Conservation (phyloP, 768 basidiomycete species). For the Mycena floridula region DNA sequence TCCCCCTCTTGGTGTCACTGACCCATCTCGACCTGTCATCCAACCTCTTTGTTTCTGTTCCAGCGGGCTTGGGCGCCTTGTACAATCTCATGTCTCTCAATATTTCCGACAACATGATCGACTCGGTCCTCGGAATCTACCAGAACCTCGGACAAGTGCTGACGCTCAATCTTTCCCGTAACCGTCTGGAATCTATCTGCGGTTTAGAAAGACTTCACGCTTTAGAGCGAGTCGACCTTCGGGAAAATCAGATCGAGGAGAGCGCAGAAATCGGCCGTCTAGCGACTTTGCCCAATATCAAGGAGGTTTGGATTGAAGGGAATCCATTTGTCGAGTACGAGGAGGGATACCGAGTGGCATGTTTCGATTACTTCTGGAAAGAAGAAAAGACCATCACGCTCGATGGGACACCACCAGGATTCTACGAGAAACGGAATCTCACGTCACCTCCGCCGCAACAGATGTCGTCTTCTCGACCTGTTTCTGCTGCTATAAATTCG, state of each 20-base stretch:
- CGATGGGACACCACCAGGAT: constrained; percentile 66
- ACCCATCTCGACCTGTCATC: constrained; percentile 86
- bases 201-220: constrained; percentile 87
- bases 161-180: constrained; percentile 73
- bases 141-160: constrained; percentile 72
- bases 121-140: constrained; percentile 88
- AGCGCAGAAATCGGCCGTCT: constrained; percentile 81
- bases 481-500: constrained; percentile 45
- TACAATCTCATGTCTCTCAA: constrained; percentile 86
- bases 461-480: constrained; percentile 41
- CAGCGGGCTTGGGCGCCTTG: constrained; percentile 65
- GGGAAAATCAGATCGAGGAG: constrained; percentile 75
- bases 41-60: constrained; percentile 87
- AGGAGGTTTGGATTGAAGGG: constrained; percentile 77
- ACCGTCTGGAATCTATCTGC: constrained; percentile 91
- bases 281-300: constrained; percentile 70
- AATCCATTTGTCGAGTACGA: constrained; percentile 77
- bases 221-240: constrained; percentile 80
- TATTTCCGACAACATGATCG: constrained; percentile 96
- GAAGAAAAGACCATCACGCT: constrained; percentile 77
- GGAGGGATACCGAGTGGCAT: constrained; percentile 67
- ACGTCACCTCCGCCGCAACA: constrained; percentile 43
- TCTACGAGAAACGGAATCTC: constrained; percentile 64
- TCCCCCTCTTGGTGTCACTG: constrained; percentile 65
- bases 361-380: constrained; percentile 80